Evolutionary conservation across 495 filamentous ascomycete genomes (phyloP).

Genomic region (Tuber umbilicatum): DNA sequence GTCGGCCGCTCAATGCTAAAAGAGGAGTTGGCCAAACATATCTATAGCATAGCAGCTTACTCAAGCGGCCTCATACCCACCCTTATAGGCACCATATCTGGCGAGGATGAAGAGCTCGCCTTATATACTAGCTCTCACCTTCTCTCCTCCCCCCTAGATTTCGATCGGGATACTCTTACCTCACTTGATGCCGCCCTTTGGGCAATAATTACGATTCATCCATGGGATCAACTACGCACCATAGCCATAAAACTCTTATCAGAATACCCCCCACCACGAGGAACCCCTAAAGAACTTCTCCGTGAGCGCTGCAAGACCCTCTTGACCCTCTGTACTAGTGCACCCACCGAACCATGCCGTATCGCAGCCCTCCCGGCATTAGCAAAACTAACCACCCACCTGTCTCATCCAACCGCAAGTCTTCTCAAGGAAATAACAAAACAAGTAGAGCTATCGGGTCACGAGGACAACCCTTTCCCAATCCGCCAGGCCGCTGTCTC

Average conservation of each 20-base stretch:
- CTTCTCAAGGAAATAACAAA: conserved; percentile 10
- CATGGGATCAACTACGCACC: conserved; percentile 33
- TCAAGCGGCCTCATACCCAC: conserved; percentile 1
- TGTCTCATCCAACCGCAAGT: not conserved
- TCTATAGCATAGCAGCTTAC: conserved; percentile 5
- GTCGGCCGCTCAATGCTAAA: conserved; percentile 35
- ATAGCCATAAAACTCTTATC: conserved; percentile 22
- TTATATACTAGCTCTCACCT: conserved; percentile 14
- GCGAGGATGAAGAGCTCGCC: conserved; percentile 26
- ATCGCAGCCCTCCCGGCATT: conserved; percentile 24
- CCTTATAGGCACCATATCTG: conserved; percentile 6
- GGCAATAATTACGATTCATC: conserved; percentile 14
- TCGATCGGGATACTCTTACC: conserved; percentile 11
- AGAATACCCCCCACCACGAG: conserved; percentile 3
- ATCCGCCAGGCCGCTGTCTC: conserved; percentile 26
- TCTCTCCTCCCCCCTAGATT: conserved; percentile 5
- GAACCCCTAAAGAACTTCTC: not conserved
- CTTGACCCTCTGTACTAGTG: conserved; percentile 11
- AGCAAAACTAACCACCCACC: conserved; percentile 15
- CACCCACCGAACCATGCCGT: conserved; percentile 24
- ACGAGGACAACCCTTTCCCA: conserved; percentile 35
- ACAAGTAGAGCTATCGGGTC: conserved; percentile 8
- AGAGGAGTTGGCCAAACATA: conserved; percentile 22
- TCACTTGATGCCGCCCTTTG: conserved; percentile 19
- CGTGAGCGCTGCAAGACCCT: conserved; percentile 15